A percentile compares a stretch with the other conserved stretches of the same genome.
These are phyloP conservation scores for Pittosporum tobira DNA, from an alignment of 129 eudicot species.

Conservation along the genomic window DNA sequence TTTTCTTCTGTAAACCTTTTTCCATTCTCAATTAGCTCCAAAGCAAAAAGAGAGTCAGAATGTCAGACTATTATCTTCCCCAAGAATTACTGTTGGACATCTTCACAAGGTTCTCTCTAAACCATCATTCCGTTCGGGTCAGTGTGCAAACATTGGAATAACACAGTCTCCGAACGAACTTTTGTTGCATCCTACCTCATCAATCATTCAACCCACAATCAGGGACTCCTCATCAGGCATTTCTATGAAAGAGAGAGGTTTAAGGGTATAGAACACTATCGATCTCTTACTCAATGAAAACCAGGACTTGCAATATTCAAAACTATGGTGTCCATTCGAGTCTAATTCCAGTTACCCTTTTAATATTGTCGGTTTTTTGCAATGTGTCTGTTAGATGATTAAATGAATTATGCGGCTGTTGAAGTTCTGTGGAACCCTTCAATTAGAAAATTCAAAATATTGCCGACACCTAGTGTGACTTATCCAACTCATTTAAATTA, in stretches of 20 bases:
- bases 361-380: neutral
- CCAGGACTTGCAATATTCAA: neutral
- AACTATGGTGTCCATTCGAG: neutral
- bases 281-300: neutral
- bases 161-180: neutral
- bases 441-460: constrained; percentile 15
- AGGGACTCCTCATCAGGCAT: neutral
- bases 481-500: constrained; percentile 13
- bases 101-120: neutral
- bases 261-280: neutral
- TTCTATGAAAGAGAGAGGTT: neutral
- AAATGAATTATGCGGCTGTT: neutral
- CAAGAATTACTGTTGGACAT: neutral
- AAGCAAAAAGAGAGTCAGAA: neutral
- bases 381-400: constrained; percentile 9
- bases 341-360: neutral
- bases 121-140: neutral
- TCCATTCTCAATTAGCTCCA: neutral
- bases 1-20: too few relatives aligned
- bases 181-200: neutral
- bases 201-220: neutral
- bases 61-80: constrained; percentile 1
- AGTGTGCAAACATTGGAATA: neutral
- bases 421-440: constrained; percentile 38
- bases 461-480: constrained; percentile 19